Evolutionary conservation across 2,329 filamentous ascomycete species (phyloP).

Genomic region (Penicillium psychrosexuale): DNA sequence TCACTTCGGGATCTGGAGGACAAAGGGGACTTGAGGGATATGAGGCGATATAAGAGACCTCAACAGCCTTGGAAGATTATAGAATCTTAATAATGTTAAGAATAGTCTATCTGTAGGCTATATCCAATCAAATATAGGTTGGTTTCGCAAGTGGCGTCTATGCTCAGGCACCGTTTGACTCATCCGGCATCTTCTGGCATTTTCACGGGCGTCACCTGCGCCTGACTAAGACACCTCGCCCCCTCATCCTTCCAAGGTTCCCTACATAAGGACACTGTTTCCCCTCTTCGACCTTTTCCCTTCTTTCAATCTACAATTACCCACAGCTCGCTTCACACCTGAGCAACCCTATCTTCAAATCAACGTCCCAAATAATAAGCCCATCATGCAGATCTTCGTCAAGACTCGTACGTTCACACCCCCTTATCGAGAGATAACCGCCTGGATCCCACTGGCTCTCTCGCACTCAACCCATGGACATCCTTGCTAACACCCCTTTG

Average conservation of each 20-base stretch:
- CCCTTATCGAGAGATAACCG: conserved; percentile 6
- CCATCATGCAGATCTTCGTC: conserved; percentile 93
- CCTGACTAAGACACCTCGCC: conserved; percentile 31
- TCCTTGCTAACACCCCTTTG: neutral
- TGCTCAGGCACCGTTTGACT: conserved; percentile 23
- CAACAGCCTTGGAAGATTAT: neutral
- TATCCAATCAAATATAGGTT: neutral
- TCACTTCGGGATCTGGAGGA: neutral
- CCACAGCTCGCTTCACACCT: neutral
- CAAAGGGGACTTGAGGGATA: neutral
- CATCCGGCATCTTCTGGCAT: conserved; percentile 22
- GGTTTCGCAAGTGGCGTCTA: conserved; percentile 19
- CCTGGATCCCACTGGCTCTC: neutral
- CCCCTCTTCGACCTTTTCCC: conserved; percentile 24
- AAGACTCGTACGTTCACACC: conserved; percentile 74
- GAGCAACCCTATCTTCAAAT: conserved; percentile 12
- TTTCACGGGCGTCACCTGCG: conserved; percentile 8
- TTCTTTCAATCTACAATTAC: conserved; percentile 17
- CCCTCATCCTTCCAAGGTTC: conserved; percentile 11
- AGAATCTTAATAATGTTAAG: neutral
- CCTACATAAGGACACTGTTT: conserved; percentile 32
- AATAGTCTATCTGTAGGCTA: neutral
- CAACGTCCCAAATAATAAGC: conserved; percentile 12
- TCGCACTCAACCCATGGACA: conserved; percentile 7
- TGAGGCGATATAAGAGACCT: neutral